Conservation (phyloP, 73 alveolate genomes). For the Durusdinium trenchii region DNA sequence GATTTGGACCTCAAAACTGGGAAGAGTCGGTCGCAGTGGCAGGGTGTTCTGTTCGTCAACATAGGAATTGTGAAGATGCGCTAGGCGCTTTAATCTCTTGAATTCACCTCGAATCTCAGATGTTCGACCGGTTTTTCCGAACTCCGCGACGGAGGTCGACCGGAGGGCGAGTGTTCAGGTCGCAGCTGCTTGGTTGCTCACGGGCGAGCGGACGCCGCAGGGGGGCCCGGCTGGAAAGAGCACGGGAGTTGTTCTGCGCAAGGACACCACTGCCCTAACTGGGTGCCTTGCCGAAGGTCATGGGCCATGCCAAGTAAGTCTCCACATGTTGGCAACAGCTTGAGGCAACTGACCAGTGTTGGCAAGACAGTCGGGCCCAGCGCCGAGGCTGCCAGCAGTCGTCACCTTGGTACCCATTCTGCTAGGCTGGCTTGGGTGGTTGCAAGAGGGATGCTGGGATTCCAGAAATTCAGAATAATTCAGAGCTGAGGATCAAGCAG, state of each 20-base stretch:
- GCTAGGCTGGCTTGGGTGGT: slow-evolving; percentile 1
- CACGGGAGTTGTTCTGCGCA: background rate
- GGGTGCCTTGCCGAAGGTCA: background rate
- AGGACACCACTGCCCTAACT: background rate
- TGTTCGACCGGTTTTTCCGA: background rate
- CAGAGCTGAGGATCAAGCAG: background rate
- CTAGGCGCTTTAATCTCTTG: background rate
- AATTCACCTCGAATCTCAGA: background rate
- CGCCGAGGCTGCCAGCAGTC: slow-evolving; percentile 70
- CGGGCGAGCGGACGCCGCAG: slow-evolving; percentile 79
- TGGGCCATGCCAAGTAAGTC: background rate
- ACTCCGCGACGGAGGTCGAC: background rate
- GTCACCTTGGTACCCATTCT: slow-evolving; percentile 54
- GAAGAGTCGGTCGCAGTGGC: background rate
- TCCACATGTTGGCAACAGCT: background rate
- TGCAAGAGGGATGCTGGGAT: background rate
- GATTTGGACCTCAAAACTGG: background rate
- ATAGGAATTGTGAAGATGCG: background rate
- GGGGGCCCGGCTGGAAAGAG: background rate
- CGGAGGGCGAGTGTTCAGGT: too few relatives aligned
- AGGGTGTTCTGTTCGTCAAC: background rate
- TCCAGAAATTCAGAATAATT: background rate
- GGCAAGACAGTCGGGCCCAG: background rate
- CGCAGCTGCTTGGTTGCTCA: slow-evolving; percentile 80
- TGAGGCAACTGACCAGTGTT: background rate